Percentiles rank a stretch among this genome's conserved stretches.
These are phyloP conservation scores for Backusella mclennaniae DNA, from an alignment of 192 early-diverging fungal species.

Conservation along the genomic window DNA sequence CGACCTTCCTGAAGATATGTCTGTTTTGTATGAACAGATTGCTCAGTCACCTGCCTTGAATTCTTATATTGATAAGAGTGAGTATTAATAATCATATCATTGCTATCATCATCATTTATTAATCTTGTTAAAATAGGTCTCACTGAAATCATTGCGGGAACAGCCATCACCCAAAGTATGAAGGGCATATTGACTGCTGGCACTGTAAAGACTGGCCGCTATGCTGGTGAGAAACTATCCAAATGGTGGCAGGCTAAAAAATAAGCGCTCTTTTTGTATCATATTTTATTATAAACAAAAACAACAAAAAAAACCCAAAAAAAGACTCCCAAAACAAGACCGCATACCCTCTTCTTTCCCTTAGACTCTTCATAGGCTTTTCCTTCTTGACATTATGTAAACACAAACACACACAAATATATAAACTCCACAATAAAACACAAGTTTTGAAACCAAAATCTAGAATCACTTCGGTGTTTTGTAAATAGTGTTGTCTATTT, in stretches of 20 bases:
- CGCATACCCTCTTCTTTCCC: background rate
- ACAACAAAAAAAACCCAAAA: background rate
- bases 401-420: background rate
- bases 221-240: constrained; percentile 57
- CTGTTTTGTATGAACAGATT: constrained; percentile 41
- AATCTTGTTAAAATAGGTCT: constrained; percentile 17
- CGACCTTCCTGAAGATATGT: constrained; percentile 26
- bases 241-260: constrained; percentile 52
- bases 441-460: background rate
- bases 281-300: background rate
- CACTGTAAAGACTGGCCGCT: constrained; percentile 54
- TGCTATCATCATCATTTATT: background rate
- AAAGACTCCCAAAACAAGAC: background rate
- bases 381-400: background rate
- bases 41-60: constrained; percentile 38
- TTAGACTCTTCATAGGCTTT: background rate
- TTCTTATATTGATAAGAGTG: constrained; percentile 45
- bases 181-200: constrained; percentile 96
- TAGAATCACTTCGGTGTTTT: background rate
- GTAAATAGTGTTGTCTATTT: background rate
- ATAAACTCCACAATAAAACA: background rate
- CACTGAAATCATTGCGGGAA: constrained; percentile 42
- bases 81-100: constrained; percentile 14
- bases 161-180: constrained; percentile 85
- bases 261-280: constrained; percentile 19